Evolutionary conservation across 2,329 filamentous ascomycete genomes (phyloP).

Genomic region (Fusarium aywerte): DNA sequence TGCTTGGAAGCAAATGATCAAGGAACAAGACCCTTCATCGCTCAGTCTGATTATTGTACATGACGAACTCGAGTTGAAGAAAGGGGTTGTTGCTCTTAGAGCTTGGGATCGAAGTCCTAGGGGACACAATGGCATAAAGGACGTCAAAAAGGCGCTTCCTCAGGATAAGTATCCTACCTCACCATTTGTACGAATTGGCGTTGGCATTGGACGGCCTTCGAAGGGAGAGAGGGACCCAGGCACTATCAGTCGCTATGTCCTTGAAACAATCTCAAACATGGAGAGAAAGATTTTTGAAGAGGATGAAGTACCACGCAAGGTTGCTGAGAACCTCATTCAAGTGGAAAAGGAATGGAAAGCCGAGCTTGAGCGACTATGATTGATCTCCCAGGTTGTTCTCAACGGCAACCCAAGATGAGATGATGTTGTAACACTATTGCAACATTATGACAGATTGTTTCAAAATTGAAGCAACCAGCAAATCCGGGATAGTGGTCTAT

Average conservation of each 20-base stretch:
- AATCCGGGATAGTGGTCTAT: not conserved
- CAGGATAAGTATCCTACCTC: constrained; percentile 54
- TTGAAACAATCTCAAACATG: constrained; percentile 69
- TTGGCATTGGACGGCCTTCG: constrained; percentile 86
- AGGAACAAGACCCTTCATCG: constrained; percentile 47
- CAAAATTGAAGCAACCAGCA: not conserved
- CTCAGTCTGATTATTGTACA: constrained; percentile 79
- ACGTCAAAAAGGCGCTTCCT: constrained; percentile 64
- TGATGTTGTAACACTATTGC: not conserved
- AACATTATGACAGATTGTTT: not conserved
- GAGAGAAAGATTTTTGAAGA: constrained; percentile 64
- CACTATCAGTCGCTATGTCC: constrained; percentile 80
- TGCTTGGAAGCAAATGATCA: constrained; percentile 70
- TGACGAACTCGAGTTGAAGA: constrained; percentile 82
- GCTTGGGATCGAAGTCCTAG: constrained; percentile 71
- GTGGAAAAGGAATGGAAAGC: constrained; percentile 55
- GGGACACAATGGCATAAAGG: constrained; percentile 81
- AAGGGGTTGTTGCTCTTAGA: constrained; percentile 74
- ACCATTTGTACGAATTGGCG: constrained; percentile 70
- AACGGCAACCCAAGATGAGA: not conserved
- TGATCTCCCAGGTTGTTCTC: not conserved
- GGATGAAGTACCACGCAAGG: constrained; percentile 60
- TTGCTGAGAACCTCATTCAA: constrained; percentile 62
- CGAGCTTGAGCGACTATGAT: constrained; percentile 38
- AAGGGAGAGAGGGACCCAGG: constrained; percentile 68